Percentiles rank a stretch among this genome's conserved stretches.
Conservation (phyloP, 2,329 filamentous ascomycete species). For the Colletotrichum sp. region DNA sequence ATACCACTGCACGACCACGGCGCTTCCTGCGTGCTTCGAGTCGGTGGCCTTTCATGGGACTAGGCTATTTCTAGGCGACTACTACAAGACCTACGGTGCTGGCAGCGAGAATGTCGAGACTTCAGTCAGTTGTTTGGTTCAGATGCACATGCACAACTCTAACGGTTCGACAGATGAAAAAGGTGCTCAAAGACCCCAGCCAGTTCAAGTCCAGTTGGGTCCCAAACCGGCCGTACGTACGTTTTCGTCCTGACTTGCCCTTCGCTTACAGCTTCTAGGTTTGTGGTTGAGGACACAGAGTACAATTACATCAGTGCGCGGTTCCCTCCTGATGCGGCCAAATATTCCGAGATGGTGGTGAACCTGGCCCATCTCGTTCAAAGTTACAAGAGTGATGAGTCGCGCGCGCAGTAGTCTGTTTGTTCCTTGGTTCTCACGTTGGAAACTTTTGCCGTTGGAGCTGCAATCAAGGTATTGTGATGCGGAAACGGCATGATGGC, state of each 20-base stretch:
- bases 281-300: slow-evolving; percentile 52
- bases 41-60: slow-evolving; percentile 54
- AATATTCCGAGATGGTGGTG: slow-evolving; percentile 46
- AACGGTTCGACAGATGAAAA: slow-evolving; percentile 40
- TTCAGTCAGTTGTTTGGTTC: slow-evolving; percentile 37
- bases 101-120: slow-evolving; percentile 54
- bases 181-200: slow-evolving; percentile 42
- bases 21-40: slow-evolving; percentile 54
- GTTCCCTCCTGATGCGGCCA: slow-evolving; percentile 48
- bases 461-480: neutral
- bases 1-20: slow-evolving; percentile 51
- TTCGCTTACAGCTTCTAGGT: slow-evolving; percentile 33
- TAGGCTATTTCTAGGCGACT: slow-evolving; percentile 54
- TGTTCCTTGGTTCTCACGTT: neutral
- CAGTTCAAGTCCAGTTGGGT: slow-evolving; percentile 51
- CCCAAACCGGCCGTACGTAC: slow-evolving; percentile 1
- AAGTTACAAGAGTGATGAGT: neutral
- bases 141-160: neutral
- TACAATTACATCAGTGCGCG: slow-evolving; percentile 56
- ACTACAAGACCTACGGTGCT: slow-evolving; percentile 61
- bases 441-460: neutral
- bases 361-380: slow-evolving; percentile 34
- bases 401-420: neutral
- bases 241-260: neutral
- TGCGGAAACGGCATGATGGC: neutral